Base-by-base conservation (phyloP, 177 flowering plant genomes). In the Vitis hybrid region DNA sequence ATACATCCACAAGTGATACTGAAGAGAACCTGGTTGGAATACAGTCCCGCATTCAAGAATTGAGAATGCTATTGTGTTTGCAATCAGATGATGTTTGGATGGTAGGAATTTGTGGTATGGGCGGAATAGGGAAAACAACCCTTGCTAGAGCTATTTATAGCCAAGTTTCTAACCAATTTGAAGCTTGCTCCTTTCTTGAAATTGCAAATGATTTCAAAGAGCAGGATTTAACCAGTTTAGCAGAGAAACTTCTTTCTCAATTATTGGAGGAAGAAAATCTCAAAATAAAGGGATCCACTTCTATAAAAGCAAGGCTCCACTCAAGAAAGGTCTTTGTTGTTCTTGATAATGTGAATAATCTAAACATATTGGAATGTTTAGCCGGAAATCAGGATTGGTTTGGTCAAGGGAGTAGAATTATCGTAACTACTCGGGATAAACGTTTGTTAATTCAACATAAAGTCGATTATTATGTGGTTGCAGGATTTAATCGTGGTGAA, bases 71-170 rank as follows among this genome's bases (percentile, higher is more conserved):
- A 34, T 34, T 3, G 3, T 0, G 7, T 6, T 6, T 34, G 0
- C 45, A 34, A 34, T 39, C 11, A 7, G 4, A 34, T 3, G 71
- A 50, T 26, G 69, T 62, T 11, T 12, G n/a, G 18, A 4, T 67
- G 10, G 21, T 76, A 4, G 75, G 67, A 11, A 52, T 76, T 13
- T 62, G 55, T n/a, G 79, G 75, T 2, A 71, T 76, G 59, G 75
- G 79, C n/a, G 79, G 79, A 11, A 55, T 71, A 2, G 68, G 71
- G 13, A 76, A 63, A 58, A 67, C 67, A 3, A 73, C 76, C 8
- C 15, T 67, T 51, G 76, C 71, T 48, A 51, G 61, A 9, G 57
- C 50, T 34, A 17, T 71, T 8, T 71, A 34, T 52, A 67, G 63
- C 11, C 45, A 11, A 8, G 0, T 71, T 30, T 13, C 32, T 11